phyloP scores from a whole-genome alignment of 805 yeast genomes.

The Saccharomyces mikatae region DNA sequence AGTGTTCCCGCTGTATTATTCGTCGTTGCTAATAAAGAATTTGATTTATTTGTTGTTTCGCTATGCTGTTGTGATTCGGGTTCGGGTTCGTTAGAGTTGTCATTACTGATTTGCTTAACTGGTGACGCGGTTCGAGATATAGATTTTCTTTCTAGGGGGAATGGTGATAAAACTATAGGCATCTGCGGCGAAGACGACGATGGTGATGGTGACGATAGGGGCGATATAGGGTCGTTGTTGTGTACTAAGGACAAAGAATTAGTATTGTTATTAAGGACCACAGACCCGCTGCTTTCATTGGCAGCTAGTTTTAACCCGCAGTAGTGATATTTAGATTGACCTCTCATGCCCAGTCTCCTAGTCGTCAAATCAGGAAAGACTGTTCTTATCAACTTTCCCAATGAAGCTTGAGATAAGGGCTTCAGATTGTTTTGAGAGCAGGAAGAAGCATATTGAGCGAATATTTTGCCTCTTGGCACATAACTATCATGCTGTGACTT shows the following conservation, averaged over 20 bases:
- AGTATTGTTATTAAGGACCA: background rate
- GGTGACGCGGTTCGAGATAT: background rate
- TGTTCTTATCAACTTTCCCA: conserved; percentile 65
- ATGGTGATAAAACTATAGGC: background rate
- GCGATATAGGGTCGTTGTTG: background rate
- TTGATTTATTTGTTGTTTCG: background rate
- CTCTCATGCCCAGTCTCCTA: conserved; percentile 73
- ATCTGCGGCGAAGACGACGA: background rate
- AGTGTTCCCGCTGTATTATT: background rate
- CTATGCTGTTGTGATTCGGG: background rate
- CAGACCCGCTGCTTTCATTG: background rate
- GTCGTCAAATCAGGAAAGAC: conserved; percentile 62
- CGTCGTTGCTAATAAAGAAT: background rate
- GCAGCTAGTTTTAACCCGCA: conserved; percentile 54
- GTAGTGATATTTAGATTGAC: conserved; percentile 78
- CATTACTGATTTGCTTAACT: background rate
- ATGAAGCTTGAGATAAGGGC: conserved; percentile 66
- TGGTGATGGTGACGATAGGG: background rate
- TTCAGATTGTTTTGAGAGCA: conserved; percentile 49
- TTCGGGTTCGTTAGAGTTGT: background rate
- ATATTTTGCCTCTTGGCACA: conserved; percentile 59
- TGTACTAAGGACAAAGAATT: background rate
- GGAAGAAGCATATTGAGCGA: conserved; percentile 52
- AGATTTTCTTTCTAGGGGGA: background rate
- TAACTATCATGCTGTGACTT: conserved; percentile 41